These are phyloP conservation scores for Sugiyamaella sp. DNA, from an alignment of 1,139 yeast species.

Conservation along the genomic window DNA sequence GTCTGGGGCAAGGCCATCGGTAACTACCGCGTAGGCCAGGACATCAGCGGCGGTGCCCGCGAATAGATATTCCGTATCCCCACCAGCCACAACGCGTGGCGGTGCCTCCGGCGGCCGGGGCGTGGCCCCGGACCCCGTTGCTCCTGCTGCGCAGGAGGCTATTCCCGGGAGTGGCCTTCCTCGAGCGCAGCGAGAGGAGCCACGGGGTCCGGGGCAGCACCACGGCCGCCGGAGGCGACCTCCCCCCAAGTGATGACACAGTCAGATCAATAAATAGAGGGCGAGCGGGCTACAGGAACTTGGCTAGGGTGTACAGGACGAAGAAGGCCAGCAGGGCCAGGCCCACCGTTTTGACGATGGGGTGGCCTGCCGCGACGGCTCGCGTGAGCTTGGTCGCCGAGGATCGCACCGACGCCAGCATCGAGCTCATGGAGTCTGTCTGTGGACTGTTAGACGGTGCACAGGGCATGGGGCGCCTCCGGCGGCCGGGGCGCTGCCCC, in stretches of 20 bases:
- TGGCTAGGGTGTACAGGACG: constrained; percentile 66
- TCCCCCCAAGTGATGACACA: background rate
- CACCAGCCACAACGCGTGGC: too few relatives aligned
- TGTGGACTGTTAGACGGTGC: constrained; percentile 14
- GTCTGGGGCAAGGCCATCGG: constrained; percentile 96
- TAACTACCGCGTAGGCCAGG: constrained; percentile 84
- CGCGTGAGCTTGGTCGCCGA: constrained; percentile 70
- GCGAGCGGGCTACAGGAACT: constrained; percentile 50
- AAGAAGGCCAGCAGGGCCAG: constrained; percentile 63
- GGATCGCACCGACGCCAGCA: constrained; percentile 62
- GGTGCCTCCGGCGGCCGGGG: constrained; percentile 1
- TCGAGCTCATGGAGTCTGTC: constrained; percentile 55
- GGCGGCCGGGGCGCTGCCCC: too few relatives aligned
- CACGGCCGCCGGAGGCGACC: background rate
- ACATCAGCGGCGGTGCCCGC: constrained; percentile 45
- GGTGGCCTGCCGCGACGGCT: constrained; percentile 59
- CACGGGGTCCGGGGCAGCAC: background rate
- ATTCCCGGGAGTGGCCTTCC: too few relatives aligned
- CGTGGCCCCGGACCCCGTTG: background rate
- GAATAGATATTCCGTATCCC: background rate
- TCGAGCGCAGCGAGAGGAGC: constrained; percentile 1
- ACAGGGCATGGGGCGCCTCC: background rate
- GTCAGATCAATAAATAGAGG: constrained; percentile 2
- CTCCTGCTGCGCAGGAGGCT: background rate
- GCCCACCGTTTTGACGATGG: constrained; percentile 59